Percentiles rank a stretch among this genome's conserved stretches.
Conservation (phyloP, 257 asterid genomes). For the Penstemon eatonii region DNA sequence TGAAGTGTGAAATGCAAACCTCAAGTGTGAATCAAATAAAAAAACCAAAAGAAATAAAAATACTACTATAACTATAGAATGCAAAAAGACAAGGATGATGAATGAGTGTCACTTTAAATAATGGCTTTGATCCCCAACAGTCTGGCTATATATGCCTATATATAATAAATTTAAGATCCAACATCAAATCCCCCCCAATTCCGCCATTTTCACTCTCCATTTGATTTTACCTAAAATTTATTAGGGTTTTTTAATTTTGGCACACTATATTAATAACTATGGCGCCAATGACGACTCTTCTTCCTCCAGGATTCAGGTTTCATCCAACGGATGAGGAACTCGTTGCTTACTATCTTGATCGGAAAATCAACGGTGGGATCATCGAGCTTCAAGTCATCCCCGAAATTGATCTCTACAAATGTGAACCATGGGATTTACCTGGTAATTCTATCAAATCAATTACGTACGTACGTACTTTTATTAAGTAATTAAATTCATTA, state of each 20-base stretch:
- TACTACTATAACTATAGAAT: constrained; percentile 15
- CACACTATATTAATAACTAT: constrained; percentile 5
- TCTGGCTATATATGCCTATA: constrained; percentile 34
- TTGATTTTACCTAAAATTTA: neutral
- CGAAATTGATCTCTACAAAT: constrained; percentile 69
- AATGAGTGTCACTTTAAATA: constrained; percentile 51
- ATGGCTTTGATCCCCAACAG: constrained; percentile 46
- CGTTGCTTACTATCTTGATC: constrained; percentile 62
- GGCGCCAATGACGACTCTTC: constrained; percentile 52
- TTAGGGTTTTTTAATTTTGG: neutral
- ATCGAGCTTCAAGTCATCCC: constrained; percentile 73
- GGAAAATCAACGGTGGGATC: constrained; percentile 71
- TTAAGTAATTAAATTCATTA: neutral
- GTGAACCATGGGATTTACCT: constrained; percentile 81
- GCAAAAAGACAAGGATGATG: constrained; percentile 49
- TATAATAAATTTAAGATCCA: constrained; percentile 29
- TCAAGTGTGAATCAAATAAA: constrained; percentile 21
- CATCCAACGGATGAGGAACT: constrained; percentile 81
- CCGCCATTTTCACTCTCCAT: neutral
- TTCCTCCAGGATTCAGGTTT: constrained; percentile 74
- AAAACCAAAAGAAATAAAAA: neutral
- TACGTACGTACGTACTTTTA: neutral
- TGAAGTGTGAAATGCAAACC: constrained; percentile 1
- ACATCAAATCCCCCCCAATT: neutral
- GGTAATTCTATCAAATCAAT: constrained; percentile 29